Evolutionary conservation across 352 stramenopile genomes (phyloP).

Genomic region (Globisporangium recalcitrans): DNA sequence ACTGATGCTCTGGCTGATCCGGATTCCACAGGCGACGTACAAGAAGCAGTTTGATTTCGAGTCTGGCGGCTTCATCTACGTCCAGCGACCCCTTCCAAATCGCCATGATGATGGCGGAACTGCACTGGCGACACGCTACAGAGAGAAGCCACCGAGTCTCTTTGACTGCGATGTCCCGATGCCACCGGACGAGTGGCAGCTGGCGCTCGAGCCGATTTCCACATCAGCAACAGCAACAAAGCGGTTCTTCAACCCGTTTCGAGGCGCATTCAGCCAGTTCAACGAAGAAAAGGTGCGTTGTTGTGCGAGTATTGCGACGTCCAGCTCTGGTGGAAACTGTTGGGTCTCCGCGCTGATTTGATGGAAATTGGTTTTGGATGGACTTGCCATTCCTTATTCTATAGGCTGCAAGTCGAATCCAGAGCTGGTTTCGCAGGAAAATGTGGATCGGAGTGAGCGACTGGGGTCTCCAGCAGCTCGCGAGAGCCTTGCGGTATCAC

Average conservation of each 20-base stretch:
- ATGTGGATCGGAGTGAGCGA: conserved; percentile 48
- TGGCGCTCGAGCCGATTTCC: conserved; percentile 4
- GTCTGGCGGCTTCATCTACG: conserved; percentile 31
- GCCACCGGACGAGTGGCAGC: conserved; percentile 44
- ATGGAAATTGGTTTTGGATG: background rate
- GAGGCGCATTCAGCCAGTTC: conserved; percentile 35
- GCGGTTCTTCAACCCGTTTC: conserved; percentile 40
- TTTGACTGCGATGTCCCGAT: conserved; percentile 35
- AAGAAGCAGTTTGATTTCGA: conserved; percentile 37
- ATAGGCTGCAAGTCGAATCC: conserved; percentile 30
- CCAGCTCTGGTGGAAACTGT: too few species aligned
- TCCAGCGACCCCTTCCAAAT: conserved; percentile 4
- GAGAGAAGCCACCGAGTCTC: conserved; percentile 42
- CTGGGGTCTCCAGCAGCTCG: conserved; percentile 37
- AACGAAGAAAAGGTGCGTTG: conserved; percentile 23
- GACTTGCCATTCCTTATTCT: background rate
- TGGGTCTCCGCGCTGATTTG: background rate
- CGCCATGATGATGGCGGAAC: too few species aligned
- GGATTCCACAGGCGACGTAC: conserved; percentile 30
- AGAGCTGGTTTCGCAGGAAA: conserved; percentile 46
- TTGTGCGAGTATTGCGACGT: too few species aligned
- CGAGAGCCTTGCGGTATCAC: conserved; percentile 38
- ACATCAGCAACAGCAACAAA: background rate
- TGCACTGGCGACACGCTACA: background rate
- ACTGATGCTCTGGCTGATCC: background rate